phyloP scores from a whole-genome alignment of 345 rosid genomes.

The Camelina hispida region DNA sequence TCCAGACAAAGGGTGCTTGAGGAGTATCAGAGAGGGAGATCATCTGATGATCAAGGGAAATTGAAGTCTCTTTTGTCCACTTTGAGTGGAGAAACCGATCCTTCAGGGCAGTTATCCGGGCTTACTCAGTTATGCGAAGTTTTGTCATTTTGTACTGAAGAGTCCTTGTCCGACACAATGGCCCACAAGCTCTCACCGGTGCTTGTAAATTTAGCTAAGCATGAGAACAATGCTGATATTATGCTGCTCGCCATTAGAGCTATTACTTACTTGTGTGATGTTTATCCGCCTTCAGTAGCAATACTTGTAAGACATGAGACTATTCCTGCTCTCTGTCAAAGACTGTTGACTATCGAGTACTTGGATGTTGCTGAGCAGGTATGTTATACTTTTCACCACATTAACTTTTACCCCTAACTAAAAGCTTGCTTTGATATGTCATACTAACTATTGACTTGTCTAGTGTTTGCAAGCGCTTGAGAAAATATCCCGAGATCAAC shows the following conservation, averaged over 20 bases:
- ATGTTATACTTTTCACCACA: background rate
- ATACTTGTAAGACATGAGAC: constrained; percentile 82
- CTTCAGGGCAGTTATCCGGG: constrained; percentile 63
- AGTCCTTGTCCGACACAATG: constrained; percentile 67
- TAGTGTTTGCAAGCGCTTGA: constrained; percentile 99
- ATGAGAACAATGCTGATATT: constrained; percentile 67
- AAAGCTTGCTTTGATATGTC: background rate
- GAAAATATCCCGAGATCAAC: constrained; percentile 90
- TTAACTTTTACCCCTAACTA: background rate
- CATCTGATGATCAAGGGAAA: constrained; percentile 70
- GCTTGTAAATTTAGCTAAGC: constrained; percentile 72
- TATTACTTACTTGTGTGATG: constrained; percentile 88
- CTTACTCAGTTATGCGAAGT: constrained; percentile 91
- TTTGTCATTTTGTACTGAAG: constrained; percentile 83
- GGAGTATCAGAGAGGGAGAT: constrained; percentile 66
- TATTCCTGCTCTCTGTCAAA: constrained; percentile 81
- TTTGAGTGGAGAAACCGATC: constrained; percentile 63
- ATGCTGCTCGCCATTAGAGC: constrained; percentile 86
- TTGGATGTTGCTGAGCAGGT: constrained; percentile 99
- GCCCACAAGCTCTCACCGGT: constrained; percentile 75
- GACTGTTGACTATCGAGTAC: constrained; percentile 76
- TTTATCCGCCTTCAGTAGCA: constrained; percentile 74
- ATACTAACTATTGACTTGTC: constrained; percentile 23
- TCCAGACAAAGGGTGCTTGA: constrained; percentile 61
- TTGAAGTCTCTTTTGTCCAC: constrained; percentile 58